Evolutionary conservation across 2,329 filamentous ascomycete species (phyloP).

Genomic region (Cladophialophora yegresii): DNA sequence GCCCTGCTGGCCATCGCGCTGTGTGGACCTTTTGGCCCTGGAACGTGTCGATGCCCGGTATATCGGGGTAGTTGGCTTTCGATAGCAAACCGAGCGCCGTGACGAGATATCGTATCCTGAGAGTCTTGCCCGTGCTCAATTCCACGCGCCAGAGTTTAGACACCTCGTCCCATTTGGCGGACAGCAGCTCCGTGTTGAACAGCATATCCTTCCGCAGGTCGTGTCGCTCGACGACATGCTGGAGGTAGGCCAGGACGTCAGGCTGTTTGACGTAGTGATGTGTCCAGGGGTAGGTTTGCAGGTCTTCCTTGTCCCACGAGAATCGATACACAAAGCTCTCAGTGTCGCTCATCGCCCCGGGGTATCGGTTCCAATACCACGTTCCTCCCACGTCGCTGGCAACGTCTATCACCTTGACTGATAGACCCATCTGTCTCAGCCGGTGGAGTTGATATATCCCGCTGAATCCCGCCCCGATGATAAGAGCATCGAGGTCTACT

Average conservation of each 20-base stretch:
- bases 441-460: constrained; percentile 57
- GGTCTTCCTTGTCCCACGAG: constrained; percentile 43
- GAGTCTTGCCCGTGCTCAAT: constrained; percentile 44
- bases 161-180: constrained; percentile 45
- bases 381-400: constrained; percentile 48
- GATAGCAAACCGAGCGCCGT: constrained; percentile 45
- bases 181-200: constrained; percentile 49
- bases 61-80: constrained; percentile 44
- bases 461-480: constrained; percentile 41
- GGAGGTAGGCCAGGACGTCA: constrained; percentile 52
- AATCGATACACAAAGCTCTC: constrained; percentile 41
- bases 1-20: constrained; percentile 44
- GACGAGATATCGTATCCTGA: constrained; percentile 44
- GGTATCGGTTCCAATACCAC: constrained; percentile 46
- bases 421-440: constrained; percentile 54
- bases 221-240: constrained; percentile 50
- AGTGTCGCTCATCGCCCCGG: constrained; percentile 42
- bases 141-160: constrained; percentile 48
- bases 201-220: constrained; percentile 49
- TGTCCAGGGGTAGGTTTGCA: constrained; percentile 26
- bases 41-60: constrained; percentile 44
- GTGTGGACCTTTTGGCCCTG: constrained; percentile 47
- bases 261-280: constrained; percentile 32
- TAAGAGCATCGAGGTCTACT: constrained; percentile 36
- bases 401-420: constrained; percentile 55